Evolutionary conservation across 2,329 filamentous ascomycete species (phyloP).

Genomic region (Coniochaeta pulveracea): DNA sequence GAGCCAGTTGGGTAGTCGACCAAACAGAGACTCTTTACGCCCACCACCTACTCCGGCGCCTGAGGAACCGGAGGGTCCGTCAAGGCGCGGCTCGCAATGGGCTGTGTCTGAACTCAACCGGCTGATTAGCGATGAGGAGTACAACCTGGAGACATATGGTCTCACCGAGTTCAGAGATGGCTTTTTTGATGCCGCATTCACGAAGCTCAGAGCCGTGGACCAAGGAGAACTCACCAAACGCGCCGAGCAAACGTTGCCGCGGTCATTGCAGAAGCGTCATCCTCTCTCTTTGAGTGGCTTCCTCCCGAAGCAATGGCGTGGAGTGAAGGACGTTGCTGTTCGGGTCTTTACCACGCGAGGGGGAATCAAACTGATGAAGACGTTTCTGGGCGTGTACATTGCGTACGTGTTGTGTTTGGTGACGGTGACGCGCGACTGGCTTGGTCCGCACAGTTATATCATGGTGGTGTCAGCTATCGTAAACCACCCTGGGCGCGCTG

Average conservation of each 20-base stretch:
- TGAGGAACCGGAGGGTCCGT: neutral
- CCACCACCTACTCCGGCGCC: neutral
- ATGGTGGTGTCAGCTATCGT: constrained; percentile 44
- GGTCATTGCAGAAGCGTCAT: constrained; percentile 30
- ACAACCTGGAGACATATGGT: constrained; percentile 27
- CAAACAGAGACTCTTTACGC: neutral
- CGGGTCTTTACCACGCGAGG: constrained; percentile 34
- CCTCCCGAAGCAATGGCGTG: constrained; percentile 33
- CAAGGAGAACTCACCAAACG: constrained; percentile 26
- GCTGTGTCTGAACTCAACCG: constrained; percentile 3
- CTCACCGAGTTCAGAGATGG: constrained; percentile 31
- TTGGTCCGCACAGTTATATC: constrained; percentile 43
- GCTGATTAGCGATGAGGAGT: constrained; percentile 3
- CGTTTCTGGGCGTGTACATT: constrained; percentile 44
- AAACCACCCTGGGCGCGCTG: constrained; percentile 43
- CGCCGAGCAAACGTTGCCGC: constrained; percentile 32
- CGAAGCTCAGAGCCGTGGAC: constrained; percentile 27
- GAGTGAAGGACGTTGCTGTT: constrained; percentile 25
- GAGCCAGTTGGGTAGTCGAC: neutral
- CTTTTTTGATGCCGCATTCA: constrained; percentile 36
- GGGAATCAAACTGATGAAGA: constrained; percentile 39
- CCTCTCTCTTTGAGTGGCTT: constrained; percentile 35
- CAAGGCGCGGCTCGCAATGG: constrained; percentile 2
- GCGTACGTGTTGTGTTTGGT: constrained; percentile 45
- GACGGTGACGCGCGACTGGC: constrained; percentile 31